Base-by-base conservation (phyloP, 202 grass and related monocot genomes). In the Carex sylvatica region DNA sequence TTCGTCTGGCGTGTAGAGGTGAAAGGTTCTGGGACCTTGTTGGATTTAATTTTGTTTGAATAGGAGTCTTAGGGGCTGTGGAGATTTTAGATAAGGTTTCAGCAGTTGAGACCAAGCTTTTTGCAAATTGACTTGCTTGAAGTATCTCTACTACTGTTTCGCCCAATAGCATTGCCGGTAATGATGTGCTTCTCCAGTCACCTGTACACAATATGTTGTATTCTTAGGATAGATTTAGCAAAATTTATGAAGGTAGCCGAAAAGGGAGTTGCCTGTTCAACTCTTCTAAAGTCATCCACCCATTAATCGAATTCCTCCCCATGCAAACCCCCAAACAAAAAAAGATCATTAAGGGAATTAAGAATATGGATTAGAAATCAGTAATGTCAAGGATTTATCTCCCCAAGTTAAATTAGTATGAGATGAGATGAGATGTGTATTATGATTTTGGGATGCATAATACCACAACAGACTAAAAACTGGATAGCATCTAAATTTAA, bases 141-240 rank as follows among this genome's bases (percentile, higher is more conserved):
- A 99, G 89, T 75, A 95, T 93, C 89, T 99, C 92, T n/a, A 90
- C 80, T 58, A 95, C 89, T 1, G 92, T 98, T 81, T 93, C 91
- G 12, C 89, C 92, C 8, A 98, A 70, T 9, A 98, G 89, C 96
- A 95, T 98, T 54, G 96, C 92, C 13, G 92, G 96, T 30, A 98
- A 46, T 16, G 96, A 98, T 85, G 91, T 92, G 58, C 85, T 84
- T 74, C 58, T 52, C 96, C 96, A 99, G 30, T 93, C 91, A 62
- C 84, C 85, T 84, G 49, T 33, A 54, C 56, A 84, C 16, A 84
- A 52, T 35, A 66, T 13, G 22, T 51, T 52, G 9, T 44, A 10
- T 18, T 74, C 4, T 62, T 24, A 84, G 13, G 1, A 18, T 15
- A 49, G 8, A 23, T 20, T 64, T 83, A 38, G 38, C 6, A 22